Conservation (phyloP, 129 eudicot genomes). For the Flaveria ramosissima region DNA sequence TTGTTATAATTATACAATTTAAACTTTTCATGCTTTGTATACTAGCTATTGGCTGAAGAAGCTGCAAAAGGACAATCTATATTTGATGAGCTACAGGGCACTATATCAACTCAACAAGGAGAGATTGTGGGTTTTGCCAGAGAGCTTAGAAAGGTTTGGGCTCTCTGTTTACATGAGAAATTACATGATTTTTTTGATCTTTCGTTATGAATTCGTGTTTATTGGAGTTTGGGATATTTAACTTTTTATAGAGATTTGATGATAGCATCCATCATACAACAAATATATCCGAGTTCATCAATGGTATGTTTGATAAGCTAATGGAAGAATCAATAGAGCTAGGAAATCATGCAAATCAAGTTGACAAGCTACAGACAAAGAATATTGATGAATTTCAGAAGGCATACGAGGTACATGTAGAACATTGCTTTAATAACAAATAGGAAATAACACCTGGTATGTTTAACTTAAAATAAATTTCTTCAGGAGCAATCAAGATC, state of each 20-base stretch:
- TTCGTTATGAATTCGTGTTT: not conserved
- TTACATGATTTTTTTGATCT: not conserved
- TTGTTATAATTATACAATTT: not conserved
- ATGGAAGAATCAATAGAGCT: slow-evolving; percentile 63
- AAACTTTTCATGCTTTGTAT: not conserved
- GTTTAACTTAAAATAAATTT: slow-evolving; percentile 9
- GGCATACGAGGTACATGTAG: slow-evolving; percentile 65
- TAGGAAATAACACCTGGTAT: not conserved
- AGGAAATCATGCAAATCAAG: slow-evolving; percentile 57
- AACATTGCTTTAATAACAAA: not conserved
- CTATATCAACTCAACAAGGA: slow-evolving; percentile 78
- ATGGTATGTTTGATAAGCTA: slow-evolving; percentile 64
- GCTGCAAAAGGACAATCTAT: slow-evolving; percentile 60
- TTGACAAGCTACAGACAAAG: slow-evolving; percentile 57
- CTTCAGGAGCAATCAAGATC: slow-evolving; percentile 77
- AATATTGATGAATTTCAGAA: slow-evolving; percentile 71
- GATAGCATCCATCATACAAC: slow-evolving; percentile 54
- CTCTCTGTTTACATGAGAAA: not conserved
- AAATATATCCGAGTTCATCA: slow-evolving; percentile 57
- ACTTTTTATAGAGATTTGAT: slow-evolving; percentile 62
- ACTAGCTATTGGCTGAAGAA: slow-evolving; percentile 70
- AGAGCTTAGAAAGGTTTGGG: slow-evolving; percentile 87
- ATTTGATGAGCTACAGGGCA: slow-evolving; percentile 70
- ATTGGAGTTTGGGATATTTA: not conserved
- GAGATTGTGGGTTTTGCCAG: slow-evolving; percentile 86